Conservation (phyloP, 805 yeast species). For the Monosporozyma aerobia region DNA sequence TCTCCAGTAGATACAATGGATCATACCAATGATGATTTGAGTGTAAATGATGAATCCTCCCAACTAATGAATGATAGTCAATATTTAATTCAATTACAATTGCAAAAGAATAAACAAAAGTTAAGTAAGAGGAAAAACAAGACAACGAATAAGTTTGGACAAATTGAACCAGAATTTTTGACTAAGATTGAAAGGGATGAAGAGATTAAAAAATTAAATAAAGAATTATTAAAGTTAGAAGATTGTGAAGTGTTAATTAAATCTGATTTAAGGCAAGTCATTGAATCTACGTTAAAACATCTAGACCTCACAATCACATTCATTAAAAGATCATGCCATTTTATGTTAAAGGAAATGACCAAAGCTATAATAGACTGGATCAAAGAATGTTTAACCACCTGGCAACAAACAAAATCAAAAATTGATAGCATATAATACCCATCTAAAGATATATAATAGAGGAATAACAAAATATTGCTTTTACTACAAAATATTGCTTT, state of each 20-base stretch:
- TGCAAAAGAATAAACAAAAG: constrained; percentile 7
- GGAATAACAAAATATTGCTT: background rate
- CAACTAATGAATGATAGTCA: background rate
- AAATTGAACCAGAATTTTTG: constrained; percentile 25
- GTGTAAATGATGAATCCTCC: background rate
- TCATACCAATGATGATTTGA: constrained; percentile 5
- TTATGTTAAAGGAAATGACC: constrained; percentile 26
- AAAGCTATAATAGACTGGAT: constrained; percentile 31
- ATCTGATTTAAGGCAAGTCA: constrained; percentile 32
- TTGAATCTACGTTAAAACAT: constrained; percentile 27
- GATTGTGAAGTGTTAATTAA: constrained; percentile 33
- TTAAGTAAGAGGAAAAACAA: constrained; percentile 4
- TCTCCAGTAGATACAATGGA: background rate
- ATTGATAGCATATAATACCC: constrained; percentile 8
- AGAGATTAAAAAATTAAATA: constrained; percentile 30
- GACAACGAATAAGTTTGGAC: constrained; percentile 10
- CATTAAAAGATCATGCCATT: constrained; percentile 24
- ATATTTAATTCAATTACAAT: constrained; percentile 8
- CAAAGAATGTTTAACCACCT: constrained; percentile 31
- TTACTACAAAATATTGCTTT: too few species aligned
- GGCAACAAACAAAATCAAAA: constrained; percentile 31
- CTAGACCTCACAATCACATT: constrained; percentile 20
- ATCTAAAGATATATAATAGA: background rate
- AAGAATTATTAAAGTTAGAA: constrained; percentile 32
- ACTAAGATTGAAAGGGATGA: constrained; percentile 31